phyloP scores from a whole-genome alignment of 2,329 filamentous ascomycete genomes.

The Boeremia exigua region DNA sequence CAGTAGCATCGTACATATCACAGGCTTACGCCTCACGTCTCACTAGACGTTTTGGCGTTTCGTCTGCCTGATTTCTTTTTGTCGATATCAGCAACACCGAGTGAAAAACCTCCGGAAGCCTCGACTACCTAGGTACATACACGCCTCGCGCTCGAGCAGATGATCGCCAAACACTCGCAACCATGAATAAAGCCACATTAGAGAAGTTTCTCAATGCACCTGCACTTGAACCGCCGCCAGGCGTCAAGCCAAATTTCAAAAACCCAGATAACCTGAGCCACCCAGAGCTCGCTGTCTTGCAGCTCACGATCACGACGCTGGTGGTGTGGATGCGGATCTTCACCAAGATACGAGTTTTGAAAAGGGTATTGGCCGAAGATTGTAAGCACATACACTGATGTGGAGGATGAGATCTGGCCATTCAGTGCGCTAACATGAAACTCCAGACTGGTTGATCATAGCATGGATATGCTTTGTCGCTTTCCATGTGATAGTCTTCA shows the following conservation, averaged over 20 bases:
- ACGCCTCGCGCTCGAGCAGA: background rate
- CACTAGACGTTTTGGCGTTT: constrained; percentile 1
- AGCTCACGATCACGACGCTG: constrained; percentile 13
- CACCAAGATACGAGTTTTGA: constrained; percentile 12
- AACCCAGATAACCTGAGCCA: constrained; percentile 12
- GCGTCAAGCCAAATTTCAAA: constrained; percentile 15
- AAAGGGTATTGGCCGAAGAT: constrained; percentile 19
- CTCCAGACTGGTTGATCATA: constrained; percentile 16
- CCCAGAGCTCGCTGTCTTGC: constrained; percentile 11
- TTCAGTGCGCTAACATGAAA: background rate
- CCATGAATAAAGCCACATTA: background rate
- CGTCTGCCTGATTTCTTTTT: background rate
- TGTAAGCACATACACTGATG: constrained; percentile 10
- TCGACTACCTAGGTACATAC: background rate
- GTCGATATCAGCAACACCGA: background rate
- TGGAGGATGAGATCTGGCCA: background rate
- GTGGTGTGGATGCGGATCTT: constrained; percentile 16
- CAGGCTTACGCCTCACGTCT: constrained; percentile 4
- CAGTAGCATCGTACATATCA: background rate
- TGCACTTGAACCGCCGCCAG: constrained; percentile 15
- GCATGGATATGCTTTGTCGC: constrained; percentile 16
- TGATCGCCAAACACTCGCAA: background rate
- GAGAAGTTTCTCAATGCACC: constrained; percentile 11
- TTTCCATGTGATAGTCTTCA: constrained; percentile 18
- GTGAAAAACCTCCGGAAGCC: background rate